These are phyloP conservation scores for Quercus ilex DNA, from an alignment of 306 rosid species.

Conservation along the genomic window DNA sequence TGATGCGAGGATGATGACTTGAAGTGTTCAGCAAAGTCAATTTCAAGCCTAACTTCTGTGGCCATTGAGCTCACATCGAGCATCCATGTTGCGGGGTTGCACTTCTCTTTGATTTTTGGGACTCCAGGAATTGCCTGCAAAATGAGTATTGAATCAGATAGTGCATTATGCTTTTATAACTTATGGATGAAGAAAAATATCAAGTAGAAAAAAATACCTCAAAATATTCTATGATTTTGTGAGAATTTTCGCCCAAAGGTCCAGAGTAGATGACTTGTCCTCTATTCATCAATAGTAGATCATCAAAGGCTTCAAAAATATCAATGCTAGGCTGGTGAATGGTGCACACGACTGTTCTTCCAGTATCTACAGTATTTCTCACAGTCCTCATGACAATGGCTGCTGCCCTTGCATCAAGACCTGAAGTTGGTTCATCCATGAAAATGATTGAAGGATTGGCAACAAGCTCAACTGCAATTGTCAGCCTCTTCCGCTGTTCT, in stretches of 20 bases:
- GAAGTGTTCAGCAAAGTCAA: conserved; percentile 89
- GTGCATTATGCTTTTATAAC: conserved; percentile 7
- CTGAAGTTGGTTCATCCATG: conserved; percentile 99
- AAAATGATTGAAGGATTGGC: conserved; percentile 97
- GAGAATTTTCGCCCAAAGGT: conserved; percentile 80
- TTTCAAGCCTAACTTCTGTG: conserved; percentile 81
- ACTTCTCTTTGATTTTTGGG: conserved; percentile 75
- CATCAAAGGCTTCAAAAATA: conserved; percentile 96
- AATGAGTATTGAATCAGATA: conserved; percentile 10
- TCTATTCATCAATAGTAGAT: conserved; percentile 87
- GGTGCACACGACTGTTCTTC: conserved; percentile 98
- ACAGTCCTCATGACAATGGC: conserved; percentile 99
- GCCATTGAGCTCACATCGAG: conserved; percentile 87
- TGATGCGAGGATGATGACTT: conserved; percentile 59
- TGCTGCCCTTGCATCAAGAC: conserved; percentile 99
- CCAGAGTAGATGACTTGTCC: conserved; percentile 90
- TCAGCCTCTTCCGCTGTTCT: conserved; percentile 87
- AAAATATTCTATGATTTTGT: conserved; percentile 74
- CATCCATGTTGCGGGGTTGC: conserved; percentile 99
- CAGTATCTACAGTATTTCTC: conserved; percentile 96
- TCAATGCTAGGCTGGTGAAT: conserved; percentile 99
- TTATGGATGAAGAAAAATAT: neutral
- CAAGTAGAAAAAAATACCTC: conserved; percentile 49
- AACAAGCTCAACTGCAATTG: conserved; percentile 97
- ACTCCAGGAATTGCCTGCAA: conserved; percentile 76